phyloP scores from a whole-genome alignment of 148 eudicot species.

The Dysphania ambrosioides region DNA sequence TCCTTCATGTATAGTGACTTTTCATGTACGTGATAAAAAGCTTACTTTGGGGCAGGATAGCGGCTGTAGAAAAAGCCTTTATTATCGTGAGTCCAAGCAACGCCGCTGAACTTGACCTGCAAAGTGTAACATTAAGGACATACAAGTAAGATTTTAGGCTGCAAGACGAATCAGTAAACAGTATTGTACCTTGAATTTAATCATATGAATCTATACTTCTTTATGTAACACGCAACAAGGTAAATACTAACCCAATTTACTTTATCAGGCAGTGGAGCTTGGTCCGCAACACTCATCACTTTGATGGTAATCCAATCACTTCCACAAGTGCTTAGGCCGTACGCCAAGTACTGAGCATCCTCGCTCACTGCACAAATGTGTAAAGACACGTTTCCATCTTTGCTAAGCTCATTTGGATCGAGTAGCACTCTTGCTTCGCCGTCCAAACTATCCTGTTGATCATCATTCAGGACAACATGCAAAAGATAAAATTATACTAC shows the following conservation, averaged over 20 bases:
- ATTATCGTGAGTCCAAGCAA: constrained; percentile 86
- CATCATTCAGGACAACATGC: background rate
- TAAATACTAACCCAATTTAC: constrained; percentile 65
- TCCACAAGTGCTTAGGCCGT: constrained; percentile 76
- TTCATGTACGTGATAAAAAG: background rate
- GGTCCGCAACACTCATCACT: constrained; percentile 54
- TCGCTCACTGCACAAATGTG: constrained; percentile 55
- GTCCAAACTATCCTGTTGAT: constrained; percentile 60
- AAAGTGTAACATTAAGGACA: background rate
- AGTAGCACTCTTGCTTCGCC: constrained; percentile 68
- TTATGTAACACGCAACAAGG: background rate
- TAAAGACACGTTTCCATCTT: constrained; percentile 77
- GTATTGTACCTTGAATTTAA: background rate
- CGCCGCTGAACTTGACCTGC: constrained; percentile 77
- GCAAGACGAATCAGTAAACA: background rate
- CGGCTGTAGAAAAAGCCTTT: constrained; percentile 92
- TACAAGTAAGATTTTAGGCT: background rate
- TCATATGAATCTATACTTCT: too few species aligned
- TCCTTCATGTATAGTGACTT: too few species aligned
- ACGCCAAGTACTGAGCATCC: constrained; percentile 79
- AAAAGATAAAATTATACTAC: background rate
- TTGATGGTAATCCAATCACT: constrained; percentile 92
- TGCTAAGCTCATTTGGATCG: constrained; percentile 74
- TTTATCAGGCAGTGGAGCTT: constrained; percentile 45
- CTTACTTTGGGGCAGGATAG: constrained; percentile 79